Evolutionary conservation across 2,329 filamentous ascomycete species (phyloP), one percentile per base, ranked within the genome.

Genomic region (Hirsutella minnesotensis): DNA sequence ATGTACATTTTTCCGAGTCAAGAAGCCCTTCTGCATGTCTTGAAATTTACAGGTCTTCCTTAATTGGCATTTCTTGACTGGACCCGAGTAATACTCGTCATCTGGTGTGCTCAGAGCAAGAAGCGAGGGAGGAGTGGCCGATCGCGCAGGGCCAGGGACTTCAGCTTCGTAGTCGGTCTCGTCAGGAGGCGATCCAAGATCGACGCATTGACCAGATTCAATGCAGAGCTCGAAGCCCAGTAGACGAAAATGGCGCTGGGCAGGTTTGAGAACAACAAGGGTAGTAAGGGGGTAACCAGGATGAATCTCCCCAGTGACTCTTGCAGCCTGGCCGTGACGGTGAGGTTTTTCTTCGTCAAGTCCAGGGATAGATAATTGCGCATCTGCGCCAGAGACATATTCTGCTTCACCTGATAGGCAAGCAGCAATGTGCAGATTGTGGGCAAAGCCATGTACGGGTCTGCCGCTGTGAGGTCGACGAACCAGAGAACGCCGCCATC

Each of bases 401-500:
- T 55, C 4, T 50, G 52, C 58, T 57, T 61, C 3, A 48, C 52
- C 19, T 53, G 56, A 42, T 47, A 52, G 3, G 53, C 54, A 18
- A 65, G 43, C 9, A 60, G 46, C 0, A 47, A 48, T 1, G 57
- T 56, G 44, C 58, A 65, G 31, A 62, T 44, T 9, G 61, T 21
- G 3, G 75, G 73, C 0, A 78, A 63, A 22, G 67, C 55, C 44
- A 66, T 61, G 44, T 67, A 68, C 1, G 75, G 72, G 46, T 79
- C 75, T 27, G 68, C 58, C 24, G 54, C 66, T 7, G 68, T 69
- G 20, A 79, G 63, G 48, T 79, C 69, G 2, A 65, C 59, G 50
- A 78, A 76, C 73, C 75, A 78, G 15, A 77, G 59, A 34, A 63
- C 66, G 21, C 75, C 74, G 5, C 70, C 74, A 0, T 67, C 61